These are phyloP conservation scores for Hydnomerulius pinastri DNA, from an alignment of 768 basidiomycete genomes.

Conservation along the genomic window DNA sequence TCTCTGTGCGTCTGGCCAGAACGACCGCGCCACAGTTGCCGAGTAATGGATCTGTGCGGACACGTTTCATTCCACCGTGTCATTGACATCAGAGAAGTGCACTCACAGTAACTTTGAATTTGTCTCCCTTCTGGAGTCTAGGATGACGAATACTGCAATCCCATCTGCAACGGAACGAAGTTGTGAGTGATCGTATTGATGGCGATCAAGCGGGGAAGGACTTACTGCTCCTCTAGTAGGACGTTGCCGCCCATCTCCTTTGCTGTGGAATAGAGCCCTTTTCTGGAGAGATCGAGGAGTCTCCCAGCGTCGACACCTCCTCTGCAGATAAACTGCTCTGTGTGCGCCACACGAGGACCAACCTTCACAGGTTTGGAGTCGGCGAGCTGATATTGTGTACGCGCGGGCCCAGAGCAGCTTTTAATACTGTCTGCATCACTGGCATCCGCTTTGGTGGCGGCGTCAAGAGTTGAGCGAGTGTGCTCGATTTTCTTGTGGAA, in stretches of 20 bases:
- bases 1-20: constrained; percentile 36
- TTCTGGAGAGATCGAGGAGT: constrained; percentile 36
- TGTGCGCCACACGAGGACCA: constrained; percentile 38
- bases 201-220: constrained; percentile 15
- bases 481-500: constrained; percentile 21
- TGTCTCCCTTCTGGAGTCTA: constrained; percentile 27
- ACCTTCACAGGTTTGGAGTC: constrained; percentile 26
- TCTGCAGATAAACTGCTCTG: constrained; percentile 35
- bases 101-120: constrained; percentile 38
- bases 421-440: constrained; percentile 28
- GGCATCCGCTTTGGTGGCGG: constrained; percentile 17
- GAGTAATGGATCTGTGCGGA: constrained; percentile 34
- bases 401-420: constrained; percentile 36
- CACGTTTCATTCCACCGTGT: constrained; percentile 13
- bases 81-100: constrained; percentile 9
- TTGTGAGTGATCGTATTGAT: constrained; percentile 14
- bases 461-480: constrained; percentile 21
- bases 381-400: constrained; percentile 26
- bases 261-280: constrained; percentile 33
- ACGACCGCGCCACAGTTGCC: constrained; percentile 39
- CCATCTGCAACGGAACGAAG: constrained; percentile 31
- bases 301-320: constrained; percentile 38
- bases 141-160: constrained; percentile 37
- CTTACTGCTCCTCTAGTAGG: constrained; percentile 38
- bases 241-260: constrained; percentile 39